Conservation (phyloP, 202 grass and related monocot genomes). For the Schoenoplectus tabernaemontani region DNA sequence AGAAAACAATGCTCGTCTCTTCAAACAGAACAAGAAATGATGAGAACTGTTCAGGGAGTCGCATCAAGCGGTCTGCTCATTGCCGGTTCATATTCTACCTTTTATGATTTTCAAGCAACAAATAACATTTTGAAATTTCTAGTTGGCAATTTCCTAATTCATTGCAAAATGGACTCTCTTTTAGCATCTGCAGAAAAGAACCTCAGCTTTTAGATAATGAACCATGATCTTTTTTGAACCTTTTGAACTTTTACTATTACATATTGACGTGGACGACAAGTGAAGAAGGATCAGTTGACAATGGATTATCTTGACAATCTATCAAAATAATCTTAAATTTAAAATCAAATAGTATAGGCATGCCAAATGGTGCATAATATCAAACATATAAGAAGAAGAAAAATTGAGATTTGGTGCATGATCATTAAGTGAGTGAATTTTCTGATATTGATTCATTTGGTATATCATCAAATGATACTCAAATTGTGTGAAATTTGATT, state of each 20-base stretch:
- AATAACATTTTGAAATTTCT: neutral
- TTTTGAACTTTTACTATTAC: neutral
- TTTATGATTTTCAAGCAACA: neutral
- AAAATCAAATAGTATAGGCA: neutral
- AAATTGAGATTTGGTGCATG: neutral
- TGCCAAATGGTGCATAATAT: neutral
- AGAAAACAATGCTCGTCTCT: constrained; percentile 19
- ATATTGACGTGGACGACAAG: neutral
- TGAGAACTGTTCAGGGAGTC: neutral
- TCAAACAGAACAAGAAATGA: constrained; percentile 10
- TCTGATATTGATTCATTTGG: neutral
- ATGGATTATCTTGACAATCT: neutral
- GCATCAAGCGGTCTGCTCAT: constrained; percentile 4
- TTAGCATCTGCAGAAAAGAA: neutral
- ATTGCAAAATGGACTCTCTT: neutral
- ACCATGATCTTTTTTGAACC: neutral
- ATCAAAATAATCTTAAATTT: neutral
- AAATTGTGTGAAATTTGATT: neutral
- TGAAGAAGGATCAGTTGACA: neutral
- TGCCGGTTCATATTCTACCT: constrained; percentile 3
- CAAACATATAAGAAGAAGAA: neutral
- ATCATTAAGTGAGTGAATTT: neutral
- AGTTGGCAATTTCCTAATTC: neutral
- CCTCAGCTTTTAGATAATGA: neutral
- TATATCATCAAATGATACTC: neutral